Percentiles rank a stretch among this genome's conserved stretches.
These are phyloP conservation scores for Barnettozyma sp. DNA, from an alignment of 805 yeast genomes.

Conservation along the genomic window DNA sequence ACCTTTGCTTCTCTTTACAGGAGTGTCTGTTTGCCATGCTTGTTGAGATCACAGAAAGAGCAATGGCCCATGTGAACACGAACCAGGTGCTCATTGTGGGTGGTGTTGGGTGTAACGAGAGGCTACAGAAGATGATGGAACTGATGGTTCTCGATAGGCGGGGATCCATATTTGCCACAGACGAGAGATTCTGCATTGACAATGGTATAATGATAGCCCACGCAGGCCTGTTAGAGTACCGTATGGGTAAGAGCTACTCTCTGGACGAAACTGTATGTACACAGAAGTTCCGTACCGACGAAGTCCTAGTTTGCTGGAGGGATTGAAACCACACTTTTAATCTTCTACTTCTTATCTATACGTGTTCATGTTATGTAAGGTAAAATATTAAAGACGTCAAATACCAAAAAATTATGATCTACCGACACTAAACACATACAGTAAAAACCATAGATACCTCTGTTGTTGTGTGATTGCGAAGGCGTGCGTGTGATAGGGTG, in stretches of 20 bases:
- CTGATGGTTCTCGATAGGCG: slow-evolving; percentile 83
- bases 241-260: slow-evolving; percentile 64
- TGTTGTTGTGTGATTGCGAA: too few species aligned
- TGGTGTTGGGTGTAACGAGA: slow-evolving; percentile 93
- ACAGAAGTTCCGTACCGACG: slow-evolving; percentile 92
- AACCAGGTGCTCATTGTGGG: slow-evolving; percentile 92
- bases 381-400: too few species aligned
- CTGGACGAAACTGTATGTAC: slow-evolving; percentile 76
- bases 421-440: too few species aligned
- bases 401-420: too few species aligned
- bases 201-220: slow-evolving; percentile 99
- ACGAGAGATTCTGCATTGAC: slow-evolving; percentile 94
- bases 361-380: too few species aligned
- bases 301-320: slow-evolving; percentile 86
- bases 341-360: too few species aligned
- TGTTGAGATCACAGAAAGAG: slow-evolving; percentile 95
- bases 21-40: slow-evolving; percentile 93
- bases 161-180: slow-evolving; percentile 90
- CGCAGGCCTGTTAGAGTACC: slow-evolving; percentile 81
- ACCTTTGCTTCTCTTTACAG: slow-evolving; percentile 87
- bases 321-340: slow-evolving; percentile 39
- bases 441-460: too few species aligned
- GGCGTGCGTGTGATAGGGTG: too few species aligned
- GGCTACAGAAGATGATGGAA: slow-evolving; percentile 96
- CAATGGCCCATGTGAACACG: slow-evolving; percentile 94